Conservation (phyloP, 306 rosid species). For the Lagenaria siceraria region DNA sequence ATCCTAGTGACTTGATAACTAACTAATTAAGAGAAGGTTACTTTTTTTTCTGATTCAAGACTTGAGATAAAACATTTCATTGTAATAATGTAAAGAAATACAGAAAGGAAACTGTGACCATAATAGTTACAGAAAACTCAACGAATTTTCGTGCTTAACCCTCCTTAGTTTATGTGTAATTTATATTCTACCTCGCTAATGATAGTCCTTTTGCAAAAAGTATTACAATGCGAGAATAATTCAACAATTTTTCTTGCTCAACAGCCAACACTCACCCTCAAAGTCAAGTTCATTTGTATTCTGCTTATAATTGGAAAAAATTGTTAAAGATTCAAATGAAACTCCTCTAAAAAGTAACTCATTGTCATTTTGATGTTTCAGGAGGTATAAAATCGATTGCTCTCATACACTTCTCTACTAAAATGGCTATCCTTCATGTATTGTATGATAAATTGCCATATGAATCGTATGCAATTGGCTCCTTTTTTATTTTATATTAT, state of each 20-base stretch:
- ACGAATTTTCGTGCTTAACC: neutral
- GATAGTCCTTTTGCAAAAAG: neutral
- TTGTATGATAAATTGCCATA: neutral
- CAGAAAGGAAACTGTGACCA: neutral
- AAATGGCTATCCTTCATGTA: neutral
- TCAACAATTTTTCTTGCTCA: neutral
- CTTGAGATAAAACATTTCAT: neutral
- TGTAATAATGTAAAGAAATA: neutral
- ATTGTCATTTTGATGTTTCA: neutral
- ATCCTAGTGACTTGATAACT: neutral
- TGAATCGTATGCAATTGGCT: neutral
- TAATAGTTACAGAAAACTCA: neutral
- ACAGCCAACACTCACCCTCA: neutral
- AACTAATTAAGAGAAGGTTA: neutral
- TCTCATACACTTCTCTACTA: neutral
- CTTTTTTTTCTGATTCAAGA: neutral
- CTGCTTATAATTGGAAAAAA: neutral
- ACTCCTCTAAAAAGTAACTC: neutral
- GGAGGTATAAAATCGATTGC: neutral
- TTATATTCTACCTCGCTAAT: neutral
- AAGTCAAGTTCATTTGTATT: neutral
- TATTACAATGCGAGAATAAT: neutral
- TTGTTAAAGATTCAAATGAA: neutral
- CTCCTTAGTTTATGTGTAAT: neutral
- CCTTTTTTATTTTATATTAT: neutral